Evolutionary conservation across 225 moss, liverwort and hornwort species (phyloP).

Genomic region (Sphagnum contortum): DNA sequence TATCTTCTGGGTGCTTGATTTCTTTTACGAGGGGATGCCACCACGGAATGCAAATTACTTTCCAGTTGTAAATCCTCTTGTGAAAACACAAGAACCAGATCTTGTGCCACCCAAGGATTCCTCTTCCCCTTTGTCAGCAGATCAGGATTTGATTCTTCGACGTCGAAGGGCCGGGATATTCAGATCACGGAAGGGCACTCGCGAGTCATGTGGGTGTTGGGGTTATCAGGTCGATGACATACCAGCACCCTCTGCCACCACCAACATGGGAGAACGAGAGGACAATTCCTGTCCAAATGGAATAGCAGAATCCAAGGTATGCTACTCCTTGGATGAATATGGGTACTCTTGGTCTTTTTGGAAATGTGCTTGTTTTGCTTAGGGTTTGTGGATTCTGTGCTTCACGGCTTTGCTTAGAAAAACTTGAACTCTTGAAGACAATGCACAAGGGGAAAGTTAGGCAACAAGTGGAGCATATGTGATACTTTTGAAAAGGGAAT

Average conservation of each 20-base stretch:
- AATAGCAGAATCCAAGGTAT: no score
- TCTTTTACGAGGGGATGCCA: conserved; percentile 32
- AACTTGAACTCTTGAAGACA: no score
- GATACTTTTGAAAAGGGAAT: no score
- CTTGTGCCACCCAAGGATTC: conserved; percentile 1
- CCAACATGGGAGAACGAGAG: no score
- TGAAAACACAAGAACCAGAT: conserved; percentile 32
- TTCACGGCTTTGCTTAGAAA: no score
- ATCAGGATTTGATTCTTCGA: conserved; percentile 2
- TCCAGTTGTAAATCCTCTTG: conserved; percentile 19
- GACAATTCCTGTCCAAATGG: no score
- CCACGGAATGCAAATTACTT: conserved; percentile 39
- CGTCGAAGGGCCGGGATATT: conserved; percentile 35
- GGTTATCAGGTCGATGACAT: conserved; percentile 33
- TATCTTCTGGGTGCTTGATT: conserved; percentile 36
- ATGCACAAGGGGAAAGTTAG: no score
- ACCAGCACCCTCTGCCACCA: not conserved
- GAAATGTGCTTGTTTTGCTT: not conserved
- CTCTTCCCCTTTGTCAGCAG: not conserved
- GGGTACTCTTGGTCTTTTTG: not conserved
- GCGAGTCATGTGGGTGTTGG: conserved; percentile 47
- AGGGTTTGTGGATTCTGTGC: no score
- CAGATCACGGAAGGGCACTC: conserved; percentile 27
- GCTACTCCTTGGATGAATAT: not conserved
- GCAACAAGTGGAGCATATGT: no score